Evolutionary conservation across 1,284 basidiomycete species (phyloP).

Genomic region (Malassezia obtusa): DNA sequence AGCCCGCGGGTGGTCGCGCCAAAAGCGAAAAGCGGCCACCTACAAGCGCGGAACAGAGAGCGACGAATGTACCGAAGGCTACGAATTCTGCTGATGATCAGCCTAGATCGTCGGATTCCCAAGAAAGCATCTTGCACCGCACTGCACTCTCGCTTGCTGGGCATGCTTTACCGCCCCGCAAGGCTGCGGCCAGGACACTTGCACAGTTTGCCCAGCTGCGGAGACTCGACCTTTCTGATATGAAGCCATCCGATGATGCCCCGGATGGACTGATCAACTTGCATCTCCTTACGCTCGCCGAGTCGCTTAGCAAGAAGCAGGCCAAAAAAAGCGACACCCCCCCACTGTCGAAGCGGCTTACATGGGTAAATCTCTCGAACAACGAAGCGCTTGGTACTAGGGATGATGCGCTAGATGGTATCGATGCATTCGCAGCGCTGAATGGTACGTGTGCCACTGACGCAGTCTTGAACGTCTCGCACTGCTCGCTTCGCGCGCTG

Average conservation of each 20-base stretch:
- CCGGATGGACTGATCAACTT: conserved; percentile 24
- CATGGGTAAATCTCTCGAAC: conserved; percentile 19
- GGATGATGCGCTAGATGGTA: conserved; percentile 9
- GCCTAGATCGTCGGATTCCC: neutral
- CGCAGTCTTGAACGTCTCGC: conserved; percentile 29
- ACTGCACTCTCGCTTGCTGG: conserved; percentile 27
- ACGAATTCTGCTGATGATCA: no score
- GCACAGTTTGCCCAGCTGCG: conserved; percentile 30
- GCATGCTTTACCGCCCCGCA: conserved; percentile 27
- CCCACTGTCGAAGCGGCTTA: conserved; percentile 17
- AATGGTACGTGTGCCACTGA: conserved; percentile 2
- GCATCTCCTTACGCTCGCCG: conserved; percentile 30
- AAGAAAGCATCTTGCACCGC: conserved; percentile 13
- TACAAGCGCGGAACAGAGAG: no score
- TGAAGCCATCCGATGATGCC: conserved; percentile 25
- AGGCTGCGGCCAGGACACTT: conserved; percentile 27
- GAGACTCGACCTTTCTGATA: conserved; percentile 32
- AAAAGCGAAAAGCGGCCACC: no score
- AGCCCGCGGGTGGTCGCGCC: no score
- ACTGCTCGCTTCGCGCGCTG: conserved; percentile 21
- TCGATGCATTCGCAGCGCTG: conserved; percentile 3
- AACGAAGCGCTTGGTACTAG: conserved; percentile 14
- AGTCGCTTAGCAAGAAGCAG: conserved; percentile 20
- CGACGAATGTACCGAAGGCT: no score
- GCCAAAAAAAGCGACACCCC: neutral